Evolutionary conservation across 371 early-diverging fungal species (phyloP), one percentile per base, ranked within the genome.

Genomic region (Syncephalastrum contaminatum): DNA sequence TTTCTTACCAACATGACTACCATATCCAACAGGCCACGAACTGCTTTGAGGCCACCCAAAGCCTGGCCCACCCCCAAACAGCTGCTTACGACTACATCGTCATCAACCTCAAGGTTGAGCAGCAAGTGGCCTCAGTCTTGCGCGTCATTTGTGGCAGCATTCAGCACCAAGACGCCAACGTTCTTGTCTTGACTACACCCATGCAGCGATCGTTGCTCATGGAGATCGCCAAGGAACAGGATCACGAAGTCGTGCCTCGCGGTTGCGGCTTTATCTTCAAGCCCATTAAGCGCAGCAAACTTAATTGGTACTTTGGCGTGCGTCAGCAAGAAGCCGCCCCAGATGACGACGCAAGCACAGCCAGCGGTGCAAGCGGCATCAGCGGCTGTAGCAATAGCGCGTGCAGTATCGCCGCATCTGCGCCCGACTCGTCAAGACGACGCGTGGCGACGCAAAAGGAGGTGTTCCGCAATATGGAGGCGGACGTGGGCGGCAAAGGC

Each of bases 231-330:
- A 64, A 70, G 36, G 72, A 69, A 0, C 51, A 51, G 3, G 70
- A 70, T 30, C 53, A 61, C 2, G 63, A 59, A 13, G 48, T 65
- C n/a, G 61, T 81, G 15, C 80, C 81, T 0, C 36, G 60, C 5
- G 69, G 63, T 15, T 75, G 78, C 44, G 81, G 81, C 13, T 84
- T 82, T 72, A 79, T 84, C 2, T 84, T 84, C 59, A 84, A 84
- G 43, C 85, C 85, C 0, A 36, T 84, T 54, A 82, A 80, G 41
- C 72, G 80, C 50, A 71, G 73, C 36, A 84, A 82, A 56, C 51
- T 84, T 4, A 63, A 75, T 27, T 74, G 80, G 69, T 81, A 78
- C 41, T 81, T 81, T 67, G 81, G 77, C 5, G 59, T 80, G 2
- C 60, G 67, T 14, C 69, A 67, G 14, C 62, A 63, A 14, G 54